Conservation (phyloP, 2,329 filamentous ascomycete species). For the Sclerotinia trifoliorum region DNA sequence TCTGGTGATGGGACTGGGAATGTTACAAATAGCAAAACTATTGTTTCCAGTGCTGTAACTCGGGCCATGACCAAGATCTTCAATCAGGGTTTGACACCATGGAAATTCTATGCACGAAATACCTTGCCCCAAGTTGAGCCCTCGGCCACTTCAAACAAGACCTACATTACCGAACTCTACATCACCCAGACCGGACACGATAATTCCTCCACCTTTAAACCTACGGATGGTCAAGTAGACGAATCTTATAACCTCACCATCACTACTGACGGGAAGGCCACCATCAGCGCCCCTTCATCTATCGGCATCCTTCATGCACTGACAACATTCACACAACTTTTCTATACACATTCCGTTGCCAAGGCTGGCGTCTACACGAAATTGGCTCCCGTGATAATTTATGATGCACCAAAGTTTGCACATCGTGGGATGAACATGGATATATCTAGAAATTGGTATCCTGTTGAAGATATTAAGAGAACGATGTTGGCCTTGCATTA, state of each 20-base stretch:
- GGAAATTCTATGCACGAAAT: slow-evolving; percentile 69
- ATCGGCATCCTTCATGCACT: slow-evolving; percentile 71
- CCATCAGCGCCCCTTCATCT: slow-evolving; percentile 63
- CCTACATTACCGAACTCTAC: slow-evolving; percentile 56
- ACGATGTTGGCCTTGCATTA: slow-evolving; percentile 75
- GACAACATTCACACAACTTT: slow-evolving; percentile 76
- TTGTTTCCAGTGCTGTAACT: slow-evolving; percentile 57
- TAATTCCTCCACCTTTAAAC: slow-evolving; percentile 54
- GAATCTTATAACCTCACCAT: slow-evolving; percentile 73
- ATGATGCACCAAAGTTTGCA: slow-evolving; percentile 70
- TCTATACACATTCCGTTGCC: slow-evolving; percentile 63
- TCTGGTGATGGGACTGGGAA: slow-evolving; percentile 18
- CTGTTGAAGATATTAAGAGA: slow-evolving; percentile 58
- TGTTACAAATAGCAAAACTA: slow-evolving; percentile 46
- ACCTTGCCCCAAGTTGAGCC: slow-evolving; percentile 63
- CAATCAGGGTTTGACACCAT: slow-evolving; percentile 68
- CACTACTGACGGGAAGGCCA: slow-evolving; percentile 55
- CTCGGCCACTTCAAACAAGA: slow-evolving; percentile 44
- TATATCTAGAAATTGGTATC: slow-evolving; percentile 64
- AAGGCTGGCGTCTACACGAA: slow-evolving; percentile 63
- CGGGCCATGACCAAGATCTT: slow-evolving; percentile 65
- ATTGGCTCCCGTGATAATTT: slow-evolving; percentile 67
- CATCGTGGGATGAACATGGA: slow-evolving; percentile 82
- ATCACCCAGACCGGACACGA: slow-evolving; percentile 62
- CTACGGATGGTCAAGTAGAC: slow-evolving; percentile 63